Evolutionary conservation across 108 stramenopile genomes (phyloP), one percentile per base, ranked within the genome.

Genomic region (Conticribra weissflogii): DNA sequence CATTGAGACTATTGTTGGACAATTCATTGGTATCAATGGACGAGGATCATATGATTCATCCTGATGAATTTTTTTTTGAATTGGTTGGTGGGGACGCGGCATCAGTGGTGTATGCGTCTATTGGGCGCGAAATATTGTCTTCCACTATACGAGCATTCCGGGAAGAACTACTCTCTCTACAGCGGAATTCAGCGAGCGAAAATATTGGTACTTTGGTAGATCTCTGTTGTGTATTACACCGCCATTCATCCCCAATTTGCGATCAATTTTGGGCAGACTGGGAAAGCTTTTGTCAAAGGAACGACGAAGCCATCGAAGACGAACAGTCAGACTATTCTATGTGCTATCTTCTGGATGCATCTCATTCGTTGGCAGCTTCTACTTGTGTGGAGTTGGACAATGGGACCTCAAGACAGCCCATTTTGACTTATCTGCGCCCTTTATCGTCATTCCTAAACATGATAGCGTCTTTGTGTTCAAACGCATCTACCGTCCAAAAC

Each of bases 161-260:
- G 9, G 56, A 55, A 16, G 54, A 55, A 7, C 57, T 78, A 29
- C 58, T 78, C 4, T 71, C 69, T 7, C 63, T 71, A 18, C 63
- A 65, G 33, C 65, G 58, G n/a, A 14, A 63, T 0, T 71, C 68
- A 16, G 73, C 83, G 17, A 66, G 78, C 23, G 81, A 85, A 18
- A 89, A 89, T 51, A 72, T 89, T 36, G 79, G 79, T 14, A 82
- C 84, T 76, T 67, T 90, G 0, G 81, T 74, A 45, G 76, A 84
- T 31, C 70, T 90, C 22, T 81, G 74, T 5, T 68, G 74, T 0
- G 45, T 66, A 18, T 36, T 87, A 54, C 79, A 73, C 76, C 72
- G 71, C n/a, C 84, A 84, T 56, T 87, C 83, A 17, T 31, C 66
- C 23, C 62, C 68, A 12, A 72, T 86, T 16, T 86, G 83, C 54